Percentiles rank a stretch among this genome's conserved stretches.
Evolutionary conservation across 2,329 filamentous ascomycete genomes (phyloP).

Genomic region (Coniochaeta sp.): DNA sequence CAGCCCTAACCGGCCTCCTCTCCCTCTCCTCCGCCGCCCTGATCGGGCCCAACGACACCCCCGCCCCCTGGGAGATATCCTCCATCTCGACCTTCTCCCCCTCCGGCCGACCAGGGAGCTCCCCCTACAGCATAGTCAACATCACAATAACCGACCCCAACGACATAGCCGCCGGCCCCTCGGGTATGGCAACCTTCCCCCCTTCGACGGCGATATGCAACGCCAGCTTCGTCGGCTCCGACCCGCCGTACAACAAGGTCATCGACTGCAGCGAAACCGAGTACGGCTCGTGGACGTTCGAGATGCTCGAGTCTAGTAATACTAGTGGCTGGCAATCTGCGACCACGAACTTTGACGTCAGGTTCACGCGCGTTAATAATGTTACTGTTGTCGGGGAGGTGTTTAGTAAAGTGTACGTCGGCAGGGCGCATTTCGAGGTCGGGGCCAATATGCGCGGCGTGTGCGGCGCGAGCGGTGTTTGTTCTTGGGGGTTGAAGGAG

Average conservation of each 20-base stretch:
- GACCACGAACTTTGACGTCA: constrained; percentile 15
- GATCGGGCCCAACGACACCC: neutral
- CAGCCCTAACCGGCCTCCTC: neutral
- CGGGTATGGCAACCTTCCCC: constrained; percentile 10
- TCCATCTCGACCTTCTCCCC: constrained; percentile 16
- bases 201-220: constrained; percentile 17
- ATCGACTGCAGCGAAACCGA: constrained; percentile 9
- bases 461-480: constrained; percentile 9
- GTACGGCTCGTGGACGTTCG: constrained; percentile 18
- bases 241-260: constrained; percentile 10
- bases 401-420: constrained; percentile 12
- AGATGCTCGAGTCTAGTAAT: constrained; percentile 12
- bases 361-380: constrained; percentile 13
- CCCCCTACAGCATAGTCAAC: constrained; percentile 11
- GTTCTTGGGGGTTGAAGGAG: constrained; percentile 9
- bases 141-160: constrained; percentile 20
- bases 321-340: constrained; percentile 4
- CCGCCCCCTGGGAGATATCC: constrained; percentile 19
- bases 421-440: constrained; percentile 16
- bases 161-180: constrained; percentile 12
- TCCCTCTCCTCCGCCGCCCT: neutral
- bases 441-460: constrained; percentile 9
- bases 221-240: constrained; percentile 13
- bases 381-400: constrained; percentile 9
- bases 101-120: constrained; percentile 16